These are phyloP conservation scores for Hansenula lynferdii DNA, from an alignment of 1,139 yeast genomes.

Conservation along the genomic window DNA sequence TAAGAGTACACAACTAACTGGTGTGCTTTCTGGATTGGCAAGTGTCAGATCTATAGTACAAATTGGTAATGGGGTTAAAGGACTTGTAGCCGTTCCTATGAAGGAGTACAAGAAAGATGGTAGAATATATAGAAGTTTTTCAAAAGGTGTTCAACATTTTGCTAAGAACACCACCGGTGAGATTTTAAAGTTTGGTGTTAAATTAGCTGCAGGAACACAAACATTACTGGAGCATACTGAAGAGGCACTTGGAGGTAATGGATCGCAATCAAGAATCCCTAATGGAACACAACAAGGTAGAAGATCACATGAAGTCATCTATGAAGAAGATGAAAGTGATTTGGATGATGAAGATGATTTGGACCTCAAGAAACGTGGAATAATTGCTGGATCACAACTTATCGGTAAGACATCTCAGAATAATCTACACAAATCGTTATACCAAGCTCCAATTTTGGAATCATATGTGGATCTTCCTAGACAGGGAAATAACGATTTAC, in stretches of 20 bases:
- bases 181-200: slow-evolving; percentile 75
- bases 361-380: slow-evolving; percentile 26
- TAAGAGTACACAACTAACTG: slow-evolving; percentile 68
- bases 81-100: slow-evolving; percentile 68
- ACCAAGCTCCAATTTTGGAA: slow-evolving; percentile 21
- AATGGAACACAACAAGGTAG: too few species aligned
- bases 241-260: slow-evolving; percentile 66
- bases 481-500: not conserved
- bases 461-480: slow-evolving; percentile 18
- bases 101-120: slow-evolving; percentile 74
- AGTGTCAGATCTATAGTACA: slow-evolving; percentile 76
- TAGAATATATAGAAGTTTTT: slow-evolving; percentile 61
- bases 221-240: slow-evolving; percentile 77
- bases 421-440: slow-evolving; percentile 18
- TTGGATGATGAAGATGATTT: slow-evolving; percentile 27
- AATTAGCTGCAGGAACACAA: slow-evolving; percentile 87
- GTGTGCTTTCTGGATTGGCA: slow-evolving; percentile 78
- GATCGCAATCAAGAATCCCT: slow-evolving; percentile 39
- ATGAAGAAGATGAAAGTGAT: slow-evolving; percentile 25
- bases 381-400: slow-evolving; percentile 16
- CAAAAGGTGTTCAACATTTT: slow-evolving; percentile 74
- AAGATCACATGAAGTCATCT: slow-evolving; percentile 11
- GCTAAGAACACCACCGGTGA: slow-evolving; percentile 80
- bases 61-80: slow-evolving; percentile 74
- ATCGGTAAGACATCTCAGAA: slow-evolving; percentile 19